Evolutionary conservation across 2,329 filamentous ascomycete genomes (phyloP), one percentile per base, ranked within the genome.

Genomic region (Blastomyces gilchristii): DNA sequence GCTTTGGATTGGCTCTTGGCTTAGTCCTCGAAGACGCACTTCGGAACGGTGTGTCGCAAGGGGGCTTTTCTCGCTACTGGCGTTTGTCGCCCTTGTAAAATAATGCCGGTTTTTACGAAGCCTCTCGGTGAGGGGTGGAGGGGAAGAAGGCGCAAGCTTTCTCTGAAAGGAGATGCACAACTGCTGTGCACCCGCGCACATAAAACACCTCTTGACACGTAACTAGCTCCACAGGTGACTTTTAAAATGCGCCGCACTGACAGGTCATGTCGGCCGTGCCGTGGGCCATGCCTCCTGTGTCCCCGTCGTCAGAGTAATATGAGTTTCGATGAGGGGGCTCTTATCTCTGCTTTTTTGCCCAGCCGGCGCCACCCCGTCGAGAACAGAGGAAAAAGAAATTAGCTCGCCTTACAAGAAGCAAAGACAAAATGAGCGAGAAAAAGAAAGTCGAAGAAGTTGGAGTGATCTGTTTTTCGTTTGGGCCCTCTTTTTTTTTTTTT

Each of bases 371-470:
- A 58, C 56, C 31, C 22, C 56, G 9, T 28, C 25, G 22, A 45
- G 45, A 45, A 45, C 5, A 31, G 22, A 31, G 28, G 39, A 45
- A 58, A 58, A 58, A 45, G 56, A 58, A 58, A 58, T 9, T 39
- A 45, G 56, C 56, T 56, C 43, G 56, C 56, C 56, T 31, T 58
- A 58, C 47, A 58, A 58, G 56, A 58, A 58, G 56, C 56, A 58
- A 58, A 56, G 31, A 56, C 53, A 39, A 56, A 56, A 56, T 4
- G n/a, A 22, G n/a, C 39, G 53, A 22, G 53, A 39, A 56, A 56
- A 56, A 56, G 53, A 56, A 56, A 56, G 3, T 12, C 4, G 53
- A 34, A 1, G 28, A 9, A 9, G 7, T 11, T 22, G 25, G 31
- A 37, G 18, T 9, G 18, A 39, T 37, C 25, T 8, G 18, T 22